Evolutionary conservation across 257 asterid genomes (phyloP), one percentile per base, ranked within the genome.

Genomic region (Solanum chiquidenum): DNA sequence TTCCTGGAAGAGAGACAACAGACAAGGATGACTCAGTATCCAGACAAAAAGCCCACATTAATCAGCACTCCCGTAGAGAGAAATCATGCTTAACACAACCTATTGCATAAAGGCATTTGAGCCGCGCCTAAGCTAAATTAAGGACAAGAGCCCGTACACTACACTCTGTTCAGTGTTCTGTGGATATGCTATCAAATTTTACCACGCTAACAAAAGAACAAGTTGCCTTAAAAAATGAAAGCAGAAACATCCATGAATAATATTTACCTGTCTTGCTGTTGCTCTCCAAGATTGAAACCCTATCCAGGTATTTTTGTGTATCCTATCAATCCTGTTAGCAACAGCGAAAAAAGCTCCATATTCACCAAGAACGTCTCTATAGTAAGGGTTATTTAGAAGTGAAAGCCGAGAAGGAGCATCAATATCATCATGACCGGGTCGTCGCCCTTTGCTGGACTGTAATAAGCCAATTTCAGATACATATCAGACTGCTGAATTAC

Each of bases 251-350:
- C 42, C 29, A 69, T n/a, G 69, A 58, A 84, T 34, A 31, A 74
- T 49, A 85, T 87, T 40, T 92, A 96, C 99, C 96, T 87, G 93
- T 86, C 90, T 92, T 64, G 99, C 99, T 44, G 98, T 96, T 88
- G 93, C 94, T 90, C 99, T 93, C 99, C 99, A 97, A 69, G 99
- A 97, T 62, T 96, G 99, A 88, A 97, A 97, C 38, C 99, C 99
- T 87, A 97, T 95, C 99, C 99, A 97, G 91, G 98, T 95, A 93
- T 94, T 97, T 91, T 93, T 96, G 89, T 97, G 99, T 85, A 95
- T 88, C 79, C 98, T 95, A 89, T 97, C 99, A 31, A 94, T 91
- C 93, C 98, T 91, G 85, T 97, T 94, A 44, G 99, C 99, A 86
- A 97, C 93, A 5, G 99, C 99, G 29, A 97, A 97, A 88, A 93